These are phyloP conservation scores for Colletotrichum orchidophilum DNA, from an alignment of 2,329 filamentous ascomycete species.

Conservation along the genomic window DNA sequence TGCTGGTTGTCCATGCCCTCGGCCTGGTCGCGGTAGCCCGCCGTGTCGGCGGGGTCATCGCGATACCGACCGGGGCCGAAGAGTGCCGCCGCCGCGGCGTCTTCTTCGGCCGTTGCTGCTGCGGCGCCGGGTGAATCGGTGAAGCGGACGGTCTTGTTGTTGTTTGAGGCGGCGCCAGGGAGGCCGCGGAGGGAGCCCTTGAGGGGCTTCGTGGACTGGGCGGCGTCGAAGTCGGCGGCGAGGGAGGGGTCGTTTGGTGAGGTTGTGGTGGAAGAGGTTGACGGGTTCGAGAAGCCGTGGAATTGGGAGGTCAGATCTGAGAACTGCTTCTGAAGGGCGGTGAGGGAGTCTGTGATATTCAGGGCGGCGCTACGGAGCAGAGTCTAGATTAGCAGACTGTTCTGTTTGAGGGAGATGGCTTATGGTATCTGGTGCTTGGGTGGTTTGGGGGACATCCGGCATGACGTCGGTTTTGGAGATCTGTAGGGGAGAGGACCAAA, in stretches of 20 bases:
- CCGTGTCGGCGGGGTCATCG: conserved; percentile 70
- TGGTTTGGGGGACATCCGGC: conserved; percentile 13
- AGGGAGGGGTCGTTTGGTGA: conserved; percentile 73
- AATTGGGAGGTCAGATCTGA: conserved; percentile 83
- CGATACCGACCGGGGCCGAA: conserved; percentile 66
- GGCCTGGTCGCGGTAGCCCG: conserved; percentile 69
- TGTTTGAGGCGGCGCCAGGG: conserved; percentile 42
- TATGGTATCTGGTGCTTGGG: conserved; percentile 35
- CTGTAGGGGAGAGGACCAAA: neutral
- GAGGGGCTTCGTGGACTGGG: conserved; percentile 52
- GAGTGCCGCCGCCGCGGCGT: conserved; percentile 54
- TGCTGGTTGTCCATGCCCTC: conserved; percentile 78
- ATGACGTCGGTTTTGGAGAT: conserved; percentile 12
- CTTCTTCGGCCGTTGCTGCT: conserved; percentile 46
- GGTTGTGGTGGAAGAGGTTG: conserved; percentile 60
- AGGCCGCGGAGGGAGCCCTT: conserved; percentile 43
- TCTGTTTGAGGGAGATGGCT: neutral
- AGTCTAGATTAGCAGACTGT: neutral
- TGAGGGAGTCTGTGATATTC: conserved; percentile 70
- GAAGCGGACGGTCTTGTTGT: conserved; percentile 86
- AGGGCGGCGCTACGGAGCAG: conserved; percentile 51
- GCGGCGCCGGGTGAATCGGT: conserved; percentile 66
- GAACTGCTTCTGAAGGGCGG: conserved; percentile 77
- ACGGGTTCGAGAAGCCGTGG: conserved; percentile 68
- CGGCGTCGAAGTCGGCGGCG: conserved; percentile 71